Evolutionary conservation across 371 early-diverging fungal species (phyloP), one percentile per base, ranked within the genome.

Genomic region (Mucor irregularis): DNA sequence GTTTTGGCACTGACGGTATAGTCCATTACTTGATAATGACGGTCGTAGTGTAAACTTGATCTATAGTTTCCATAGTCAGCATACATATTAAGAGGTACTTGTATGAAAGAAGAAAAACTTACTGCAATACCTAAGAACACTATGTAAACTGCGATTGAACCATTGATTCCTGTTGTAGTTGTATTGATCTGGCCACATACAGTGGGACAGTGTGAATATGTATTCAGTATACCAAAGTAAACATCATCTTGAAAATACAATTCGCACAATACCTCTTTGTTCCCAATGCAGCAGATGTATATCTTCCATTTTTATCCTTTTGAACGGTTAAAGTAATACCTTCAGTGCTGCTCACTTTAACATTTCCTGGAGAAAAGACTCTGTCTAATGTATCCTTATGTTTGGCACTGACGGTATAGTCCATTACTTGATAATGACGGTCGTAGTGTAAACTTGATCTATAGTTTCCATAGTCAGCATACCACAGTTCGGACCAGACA

Each of bases 261-360:
- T n/a, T n/a, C n/a, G n/a, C n/a, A n/a, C n/a, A n/a, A 45, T 64
- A 66, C 69, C 71, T 60, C 42, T 46, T 63, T 34, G 78, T 78
- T 22, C 71, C 74, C 56, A 78, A 59, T 11, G 74, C 60, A 21
- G 67, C 72, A 7, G 71, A 70, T 31, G 64, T 60, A 14, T 48
- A 50, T 37, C 34, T 42, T 5, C 64, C 61, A 34, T 43, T 14
- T 0, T 22, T 11, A 16, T 47, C 43, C 29, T 65, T 56, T 13
- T 52, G 53, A 8, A 65, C 66, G 4, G 56, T 35, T 3, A 77
- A 47, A 19, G 64, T 58, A 16, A 64, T 50, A n/a, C 49, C 60
- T 2, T 57, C 69, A 21, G 60, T 30, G 0, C 48, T 29, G 14
- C n/a, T 37, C 33, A 71, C 6, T n/a, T 57, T 61, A 0, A 74